phyloP scores from a whole-genome alignment of 768 basidiomycete genomes.

The Glaciozyma martinii region DNA sequence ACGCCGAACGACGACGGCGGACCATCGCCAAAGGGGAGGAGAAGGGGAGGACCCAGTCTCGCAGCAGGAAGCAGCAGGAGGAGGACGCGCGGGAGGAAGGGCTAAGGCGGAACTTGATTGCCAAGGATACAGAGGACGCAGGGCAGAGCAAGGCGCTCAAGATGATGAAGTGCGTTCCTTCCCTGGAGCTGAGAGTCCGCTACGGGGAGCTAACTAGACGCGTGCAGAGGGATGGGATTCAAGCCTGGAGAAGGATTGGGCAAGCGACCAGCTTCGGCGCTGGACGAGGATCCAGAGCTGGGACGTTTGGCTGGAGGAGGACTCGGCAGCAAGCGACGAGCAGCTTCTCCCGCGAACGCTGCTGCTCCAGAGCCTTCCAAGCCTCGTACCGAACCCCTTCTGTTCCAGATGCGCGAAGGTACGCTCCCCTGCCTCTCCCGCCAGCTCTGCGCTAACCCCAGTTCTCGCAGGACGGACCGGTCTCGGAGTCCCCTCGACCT shows the following conservation, averaged over 20 bases:
- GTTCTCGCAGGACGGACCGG: constrained; percentile 27
- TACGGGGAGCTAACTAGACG: too few relatives aligned
- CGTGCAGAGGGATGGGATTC: constrained; percentile 32
- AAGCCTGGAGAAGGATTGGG: constrained; percentile 34
- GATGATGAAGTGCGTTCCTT: constrained; percentile 30
- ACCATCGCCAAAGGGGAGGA: constrained; percentile 9
- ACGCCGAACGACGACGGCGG: constrained; percentile 29
- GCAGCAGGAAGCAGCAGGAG: constrained; percentile 27
- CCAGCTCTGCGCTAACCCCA: neutral
- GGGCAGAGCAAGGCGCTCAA: constrained; percentile 22
- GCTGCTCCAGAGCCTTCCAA: neutral
- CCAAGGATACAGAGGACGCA: neutral
- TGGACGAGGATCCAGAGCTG: neutral
- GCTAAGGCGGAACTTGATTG: constrained; percentile 24
- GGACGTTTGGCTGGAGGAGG: constrained; percentile 2
- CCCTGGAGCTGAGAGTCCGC: neutral
- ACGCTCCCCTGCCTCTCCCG: neutral
- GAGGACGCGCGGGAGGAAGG: constrained; percentile 26
- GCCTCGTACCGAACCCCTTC: constrained; percentile 27
- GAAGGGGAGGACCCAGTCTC: constrained; percentile 2
- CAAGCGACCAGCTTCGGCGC: neutral
- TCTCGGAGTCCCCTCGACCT: constrained; percentile 25
- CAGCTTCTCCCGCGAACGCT: neutral
- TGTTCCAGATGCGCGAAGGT: constrained; percentile 29
- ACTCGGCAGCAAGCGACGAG: neutral